phyloP scores from a whole-genome alignment of 106 monocot genomes.

The Ottelia alismoides region DNA sequence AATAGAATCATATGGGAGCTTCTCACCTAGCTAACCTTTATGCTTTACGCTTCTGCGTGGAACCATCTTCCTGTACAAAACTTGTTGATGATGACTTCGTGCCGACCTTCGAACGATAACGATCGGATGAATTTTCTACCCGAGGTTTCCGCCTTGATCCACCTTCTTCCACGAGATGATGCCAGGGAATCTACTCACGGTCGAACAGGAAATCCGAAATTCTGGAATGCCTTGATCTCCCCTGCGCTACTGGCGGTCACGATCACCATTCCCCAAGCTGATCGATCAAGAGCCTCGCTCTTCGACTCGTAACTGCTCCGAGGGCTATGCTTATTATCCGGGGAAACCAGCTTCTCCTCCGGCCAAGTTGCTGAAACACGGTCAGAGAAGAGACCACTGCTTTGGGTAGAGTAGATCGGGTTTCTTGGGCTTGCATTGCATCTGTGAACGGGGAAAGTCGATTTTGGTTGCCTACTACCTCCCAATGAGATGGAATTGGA shows the following conservation, averaged over 20 bases:
- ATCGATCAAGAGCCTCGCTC: not conserved
- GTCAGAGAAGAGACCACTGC: slow-evolving; percentile 3
- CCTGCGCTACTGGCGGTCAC: slow-evolving; percentile 20
- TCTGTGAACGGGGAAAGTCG: not conserved
- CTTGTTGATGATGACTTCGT: too few relatives aligned
- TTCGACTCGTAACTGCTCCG: not conserved
- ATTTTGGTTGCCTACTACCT: not conserved
- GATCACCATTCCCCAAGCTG: slow-evolving; percentile 32
- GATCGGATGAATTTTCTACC: too few relatives aligned
- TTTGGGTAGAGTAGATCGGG: not conserved
- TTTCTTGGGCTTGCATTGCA: not conserved
- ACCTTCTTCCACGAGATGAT: too few relatives aligned
- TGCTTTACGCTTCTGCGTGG: too few relatives aligned
- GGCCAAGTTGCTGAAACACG: slow-evolving; percentile 13
- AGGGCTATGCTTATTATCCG: not conserved
- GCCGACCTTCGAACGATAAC: too few relatives aligned
- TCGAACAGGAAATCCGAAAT: slow-evolving; percentile 16
- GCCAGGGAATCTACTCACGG: not conserved
- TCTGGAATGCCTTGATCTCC: slow-evolving; percentile 16
- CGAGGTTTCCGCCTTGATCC: too few relatives aligned
- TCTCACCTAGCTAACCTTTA: too few relatives aligned
- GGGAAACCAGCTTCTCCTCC: slow-evolving; percentile 12
- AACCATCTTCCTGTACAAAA: too few relatives aligned
- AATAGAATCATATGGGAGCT: too few relatives aligned
- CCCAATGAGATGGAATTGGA: not conserved